These are phyloP conservation scores for Neurospora hispaniola DNA, from an alignment of 495 filamentous ascomycete species.

Conservation along the genomic window DNA sequence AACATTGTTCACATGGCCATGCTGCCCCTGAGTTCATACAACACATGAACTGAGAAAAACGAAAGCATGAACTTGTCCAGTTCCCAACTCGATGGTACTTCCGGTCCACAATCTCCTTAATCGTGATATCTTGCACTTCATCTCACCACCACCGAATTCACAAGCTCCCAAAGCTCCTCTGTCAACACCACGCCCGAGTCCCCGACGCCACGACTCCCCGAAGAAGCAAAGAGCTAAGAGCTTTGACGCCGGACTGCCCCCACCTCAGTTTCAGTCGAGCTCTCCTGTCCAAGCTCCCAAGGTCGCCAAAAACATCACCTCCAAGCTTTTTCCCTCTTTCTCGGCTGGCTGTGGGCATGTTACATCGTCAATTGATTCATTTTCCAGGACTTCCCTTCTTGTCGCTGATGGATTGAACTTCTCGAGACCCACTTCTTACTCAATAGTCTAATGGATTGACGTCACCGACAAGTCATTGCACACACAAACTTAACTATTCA, in stretches of 20 bases:
- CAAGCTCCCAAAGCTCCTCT: neutral
- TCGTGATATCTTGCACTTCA: neutral
- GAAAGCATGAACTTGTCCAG: neutral
- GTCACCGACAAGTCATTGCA: neutral
- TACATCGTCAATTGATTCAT: too few species aligned
- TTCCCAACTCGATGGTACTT: neutral
- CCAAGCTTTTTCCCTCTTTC: neutral
- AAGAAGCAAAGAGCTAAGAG: too few species aligned
- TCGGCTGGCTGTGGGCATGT: too few species aligned
- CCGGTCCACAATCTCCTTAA: neutral
- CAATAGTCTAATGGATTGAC: neutral
- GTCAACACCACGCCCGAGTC: neutral
- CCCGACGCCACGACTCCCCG: too few species aligned
- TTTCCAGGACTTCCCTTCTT: neutral
- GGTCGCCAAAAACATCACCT: too few species aligned
- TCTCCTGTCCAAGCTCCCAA: too few species aligned
- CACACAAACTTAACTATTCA: too few species aligned
- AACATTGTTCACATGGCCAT: neutral
- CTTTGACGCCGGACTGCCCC: too few species aligned
- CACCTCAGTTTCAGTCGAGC: too few species aligned
- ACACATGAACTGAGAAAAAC: neutral
- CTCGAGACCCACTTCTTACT: neutral
- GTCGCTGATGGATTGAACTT: neutral
- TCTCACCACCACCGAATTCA: neutral
- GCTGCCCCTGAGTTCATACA: neutral